Percentiles rank a stretch among this genome's conserved stretches.
Evolutionary conservation across 305 asterid genomes (phyloP).

Genomic region (Vinca major): DNA sequence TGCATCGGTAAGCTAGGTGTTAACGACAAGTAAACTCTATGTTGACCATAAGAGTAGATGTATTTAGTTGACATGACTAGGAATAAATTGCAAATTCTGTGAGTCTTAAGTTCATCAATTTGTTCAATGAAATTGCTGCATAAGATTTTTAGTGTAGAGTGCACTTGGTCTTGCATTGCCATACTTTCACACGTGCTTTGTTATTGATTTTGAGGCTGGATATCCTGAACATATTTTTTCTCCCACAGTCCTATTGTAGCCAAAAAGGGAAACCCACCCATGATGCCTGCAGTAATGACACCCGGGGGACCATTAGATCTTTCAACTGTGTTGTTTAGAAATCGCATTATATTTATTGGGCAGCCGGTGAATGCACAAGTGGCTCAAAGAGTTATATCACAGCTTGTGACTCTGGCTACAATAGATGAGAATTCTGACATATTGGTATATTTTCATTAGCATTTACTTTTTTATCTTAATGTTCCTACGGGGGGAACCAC

Average conservation of each 20-base stretch:
- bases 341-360: slow-evolving; percentile 84
- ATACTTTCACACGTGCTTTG: slow-evolving; percentile 4
- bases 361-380: slow-evolving; percentile 69
- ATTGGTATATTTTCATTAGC: slow-evolving; percentile 14
- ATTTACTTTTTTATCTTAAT: background rate
- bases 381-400: slow-evolving; percentile 90
- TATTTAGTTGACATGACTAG: too few species aligned
- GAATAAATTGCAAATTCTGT: too few species aligned
- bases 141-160: background rate
- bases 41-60: too few species aligned
- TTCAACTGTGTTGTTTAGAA: slow-evolving; percentile 77
- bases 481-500: slow-evolving; percentile 3
- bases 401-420: slow-evolving; percentile 86
- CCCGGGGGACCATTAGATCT: slow-evolving; percentile 90
- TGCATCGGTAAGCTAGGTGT: too few species aligned
- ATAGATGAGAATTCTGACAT: slow-evolving; percentile 88
- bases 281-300: slow-evolving; percentile 89
- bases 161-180: background rate
- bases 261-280: slow-evolving; percentile 68
- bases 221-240: slow-evolving; percentile 9
- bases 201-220: background rate
- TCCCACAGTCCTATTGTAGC: slow-evolving; percentile 61
- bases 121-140: background rate
- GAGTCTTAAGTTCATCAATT: background rate
- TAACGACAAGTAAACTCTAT: too few species aligned